Evolutionary conservation across 2,329 filamentous ascomycete species (phyloP).

Genomic region (Talaromyces islandicus): DNA sequence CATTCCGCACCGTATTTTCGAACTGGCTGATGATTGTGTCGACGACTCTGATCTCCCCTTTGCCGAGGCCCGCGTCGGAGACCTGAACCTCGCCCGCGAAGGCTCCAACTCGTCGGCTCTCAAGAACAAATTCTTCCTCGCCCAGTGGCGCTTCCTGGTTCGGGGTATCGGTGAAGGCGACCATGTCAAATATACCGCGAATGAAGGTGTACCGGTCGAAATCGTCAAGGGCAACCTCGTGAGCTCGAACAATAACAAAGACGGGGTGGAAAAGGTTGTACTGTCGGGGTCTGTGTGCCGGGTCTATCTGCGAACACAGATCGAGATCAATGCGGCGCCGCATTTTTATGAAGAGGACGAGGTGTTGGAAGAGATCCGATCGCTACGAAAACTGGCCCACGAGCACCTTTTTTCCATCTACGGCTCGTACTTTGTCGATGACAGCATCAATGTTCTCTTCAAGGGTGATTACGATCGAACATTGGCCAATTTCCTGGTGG

Average conservation of each 20-base stretch:
- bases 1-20: slow-evolving; percentile 59
- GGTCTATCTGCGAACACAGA: slow-evolving; percentile 32
- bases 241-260: slow-evolving; percentile 21
- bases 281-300: slow-evolving; percentile 31
- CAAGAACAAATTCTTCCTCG: slow-evolving; percentile 54
- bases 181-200: slow-evolving; percentile 53
- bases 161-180: slow-evolving; percentile 50
- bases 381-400: slow-evolving; percentile 34
- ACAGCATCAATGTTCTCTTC: slow-evolving; percentile 39
- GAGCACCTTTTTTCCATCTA: slow-evolving; percentile 40
- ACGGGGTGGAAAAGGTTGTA: slow-evolving; percentile 36
- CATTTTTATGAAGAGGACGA: slow-evolving; percentile 35
- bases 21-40: slow-evolving; percentile 55
- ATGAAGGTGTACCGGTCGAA: slow-evolving; percentile 56
- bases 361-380: slow-evolving; percentile 34
- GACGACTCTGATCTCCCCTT: slow-evolving; percentile 58
- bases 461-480: slow-evolving; percentile 35
- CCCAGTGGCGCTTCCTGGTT: slow-evolving; percentile 55
- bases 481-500: slow-evolving; percentile 37
- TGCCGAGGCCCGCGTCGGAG: slow-evolving; percentile 48
- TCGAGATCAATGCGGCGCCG: slow-evolving; percentile 31
- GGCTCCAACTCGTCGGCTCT: slow-evolving; percentile 26
- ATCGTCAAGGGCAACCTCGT: slow-evolving; percentile 17
- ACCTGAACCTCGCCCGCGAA: slow-evolving; percentile 48
- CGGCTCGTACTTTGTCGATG: slow-evolving; percentile 39